Evolutionary conservation across 352 stramenopile genomes (phyloP), one percentile per base, ranked within the genome.

Genomic region (Aphanomyces cochlioides): DNA sequence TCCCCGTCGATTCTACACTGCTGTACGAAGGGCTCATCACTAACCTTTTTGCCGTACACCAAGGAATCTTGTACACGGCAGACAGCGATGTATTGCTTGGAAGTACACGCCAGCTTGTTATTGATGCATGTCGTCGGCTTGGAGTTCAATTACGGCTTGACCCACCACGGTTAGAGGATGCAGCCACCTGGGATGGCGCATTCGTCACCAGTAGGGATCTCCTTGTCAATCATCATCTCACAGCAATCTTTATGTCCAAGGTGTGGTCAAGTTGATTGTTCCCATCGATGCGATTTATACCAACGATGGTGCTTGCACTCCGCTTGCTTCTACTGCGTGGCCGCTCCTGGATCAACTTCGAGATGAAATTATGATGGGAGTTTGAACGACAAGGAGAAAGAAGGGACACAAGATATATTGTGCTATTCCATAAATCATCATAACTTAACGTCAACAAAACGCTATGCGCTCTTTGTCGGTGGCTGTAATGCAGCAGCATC

Each of bases 41-140:
- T 60, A 94, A 94, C 66, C 87, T 94, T 39, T 94, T 89, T 56
- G 80, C 90, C 56, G 83, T 90, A 34, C 78, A 82, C 38, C 58
- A 79, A 1, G 75, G 73, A 0, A 71, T n/a, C 10, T 43, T 94
- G 17, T 79, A 78, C 66, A 94, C 86, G 3, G 76, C 84, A 2
- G 60, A 65, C 6, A 65, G 77, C 13, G 67, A 72, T 40, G 74
- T 94, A 17, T 72, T 94, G 37, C 56, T 75, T 3, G 86, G 86
- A 0, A 92, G 82, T 65, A 89, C 80, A 0, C 81, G 86, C 8
- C 74, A 82, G 59, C 61, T 92, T 38, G 83, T 94, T 56, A 58
- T 94, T 1, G 68, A 72, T 36, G 84, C 84, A 0, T 94, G 86
- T 45, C 47, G 57, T 7, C 75, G 85, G 40, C 73, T 94, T 2